Evolutionary conservation across 768 basidiomycete genomes (phyloP), one percentile per base, ranked within the genome.

Genomic region (Tephrocybe sp.): DNA sequence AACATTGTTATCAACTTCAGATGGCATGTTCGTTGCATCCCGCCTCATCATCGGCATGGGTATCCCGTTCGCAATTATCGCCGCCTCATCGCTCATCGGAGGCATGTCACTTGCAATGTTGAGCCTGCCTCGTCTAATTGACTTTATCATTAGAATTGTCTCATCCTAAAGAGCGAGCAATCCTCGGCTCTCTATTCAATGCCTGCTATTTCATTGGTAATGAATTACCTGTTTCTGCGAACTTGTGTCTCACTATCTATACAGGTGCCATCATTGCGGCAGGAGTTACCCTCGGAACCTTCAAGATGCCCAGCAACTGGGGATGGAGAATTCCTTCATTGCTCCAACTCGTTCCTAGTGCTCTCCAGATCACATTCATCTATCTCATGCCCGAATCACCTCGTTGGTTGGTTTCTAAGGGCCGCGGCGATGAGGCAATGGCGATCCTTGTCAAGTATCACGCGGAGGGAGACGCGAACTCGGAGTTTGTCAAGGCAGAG

Each of bases 321-420:
- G 80, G 78, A 10, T 86, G 84, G 84, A 73, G 84, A n/a, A 82
- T 85, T 18, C 84, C 83, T 0, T 78, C 82, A n/a, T 57, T 80
- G 36, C 71, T 84, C 4, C 84, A 86, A 61, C 55, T 77, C 27
- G 59, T 73, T 1, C 84, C 84, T 1, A 77, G 75, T 50, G 25
- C 71, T 10, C 63, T 84, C 18, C 83, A 85, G 53, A 58, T 84
- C 37, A 50, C 54, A 22, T 80, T 86, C 61, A 70, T 85, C 45
- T 75, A 65, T 59, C 78, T 80, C 58, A 66, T 84, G 13, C 82
- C 82, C 2, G 84, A 86, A 57, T 83, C 80, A 10, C 84, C 84
- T 13, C 75, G 80, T 31, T 85, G 82, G 82, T 71, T 85, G 3
- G 69, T 84, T 24, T 76, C 79, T 2, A 76, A 75, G 42, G 81